These are phyloP conservation scores for Erodium chrysanthum DNA, from an alignment of 441 rosid genomes.

Conservation along the genomic window DNA sequence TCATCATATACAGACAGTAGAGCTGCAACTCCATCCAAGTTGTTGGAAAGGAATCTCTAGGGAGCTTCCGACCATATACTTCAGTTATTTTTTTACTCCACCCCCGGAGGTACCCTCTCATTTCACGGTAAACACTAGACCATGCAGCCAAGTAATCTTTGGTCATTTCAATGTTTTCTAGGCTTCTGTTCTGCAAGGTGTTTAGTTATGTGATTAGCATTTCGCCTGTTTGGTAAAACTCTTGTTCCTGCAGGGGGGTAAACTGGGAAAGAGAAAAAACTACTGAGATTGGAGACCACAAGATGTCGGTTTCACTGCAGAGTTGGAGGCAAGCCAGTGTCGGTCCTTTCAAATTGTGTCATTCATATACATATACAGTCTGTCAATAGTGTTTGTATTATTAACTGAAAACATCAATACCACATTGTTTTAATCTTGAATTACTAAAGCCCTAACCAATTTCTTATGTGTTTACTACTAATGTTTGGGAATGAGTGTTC, in stretches of 20 bases:
- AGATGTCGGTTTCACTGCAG: background rate
- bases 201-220: background rate
- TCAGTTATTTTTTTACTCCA: too few species aligned
- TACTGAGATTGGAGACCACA: background rate
- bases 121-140: background rate
- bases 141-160: background rate
- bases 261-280: background rate
- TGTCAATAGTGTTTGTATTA: background rate
- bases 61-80: too few species aligned
- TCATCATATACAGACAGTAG: too few species aligned
- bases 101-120: too few species aligned
- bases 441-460: too few species aligned
- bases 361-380: background rate
- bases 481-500: too few species aligned
- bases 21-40: background rate
- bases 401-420: background rate
- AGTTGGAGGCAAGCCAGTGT: background rate
- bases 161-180: background rate
- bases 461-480: too few species aligned
- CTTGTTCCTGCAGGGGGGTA: background rate
- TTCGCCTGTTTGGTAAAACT: background rate
- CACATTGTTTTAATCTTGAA: background rate
- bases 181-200: background rate
- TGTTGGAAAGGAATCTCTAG: background rate
- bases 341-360: background rate